Evolutionary conservation across 305 asterid genomes (phyloP).

Genomic region (Solanum hybrid): DNA sequence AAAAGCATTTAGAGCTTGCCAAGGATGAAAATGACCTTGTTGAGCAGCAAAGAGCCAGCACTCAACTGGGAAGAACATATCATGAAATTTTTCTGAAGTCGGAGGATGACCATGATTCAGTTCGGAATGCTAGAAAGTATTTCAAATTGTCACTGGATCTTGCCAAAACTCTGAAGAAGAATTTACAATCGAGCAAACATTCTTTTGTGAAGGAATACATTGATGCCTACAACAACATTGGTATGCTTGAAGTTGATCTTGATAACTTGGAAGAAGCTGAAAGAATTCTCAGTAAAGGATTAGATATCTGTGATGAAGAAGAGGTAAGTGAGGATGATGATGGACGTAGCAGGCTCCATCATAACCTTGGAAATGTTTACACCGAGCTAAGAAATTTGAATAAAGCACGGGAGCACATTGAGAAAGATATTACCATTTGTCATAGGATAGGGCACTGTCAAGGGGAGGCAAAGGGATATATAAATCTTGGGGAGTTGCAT

Average conservation of each 20-base stretch:
- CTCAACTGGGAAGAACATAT: slow-evolving; percentile 96
- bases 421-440: slow-evolving; percentile 65
- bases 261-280: slow-evolving; percentile 74
- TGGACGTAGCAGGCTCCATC: slow-evolving; percentile 92
- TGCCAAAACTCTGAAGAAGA: slow-evolving; percentile 49
- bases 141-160: slow-evolving; percentile 61
- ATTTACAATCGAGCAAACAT: slow-evolving; percentile 26
- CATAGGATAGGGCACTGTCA: slow-evolving; percentile 63
- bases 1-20: slow-evolving; percentile 83
- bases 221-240: slow-evolving; percentile 93
- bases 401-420: slow-evolving; percentile 58
- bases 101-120: slow-evolving; percentile 65
- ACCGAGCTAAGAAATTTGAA: slow-evolving; percentile 76
- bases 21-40: slow-evolving; percentile 54
- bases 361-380: slow-evolving; percentile 87
- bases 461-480: slow-evolving; percentile 96
- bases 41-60: slow-evolving; percentile 95
- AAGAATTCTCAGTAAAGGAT: slow-evolving; percentile 52
- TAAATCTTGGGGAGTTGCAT: slow-evolving; percentile 81
- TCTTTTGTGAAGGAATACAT: slow-evolving; percentile 67
- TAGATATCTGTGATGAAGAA: slow-evolving; percentile 81
- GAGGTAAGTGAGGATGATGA: slow-evolving; percentile 69
- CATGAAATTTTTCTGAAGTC: slow-evolving; percentile 78
- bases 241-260: slow-evolving; percentile 89
- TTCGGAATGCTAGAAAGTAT: slow-evolving; percentile 73